These are phyloP conservation scores for Plasmodium sp. DNA, from an alignment of 169 alveolate genomes.

Conservation along the genomic window DNA sequence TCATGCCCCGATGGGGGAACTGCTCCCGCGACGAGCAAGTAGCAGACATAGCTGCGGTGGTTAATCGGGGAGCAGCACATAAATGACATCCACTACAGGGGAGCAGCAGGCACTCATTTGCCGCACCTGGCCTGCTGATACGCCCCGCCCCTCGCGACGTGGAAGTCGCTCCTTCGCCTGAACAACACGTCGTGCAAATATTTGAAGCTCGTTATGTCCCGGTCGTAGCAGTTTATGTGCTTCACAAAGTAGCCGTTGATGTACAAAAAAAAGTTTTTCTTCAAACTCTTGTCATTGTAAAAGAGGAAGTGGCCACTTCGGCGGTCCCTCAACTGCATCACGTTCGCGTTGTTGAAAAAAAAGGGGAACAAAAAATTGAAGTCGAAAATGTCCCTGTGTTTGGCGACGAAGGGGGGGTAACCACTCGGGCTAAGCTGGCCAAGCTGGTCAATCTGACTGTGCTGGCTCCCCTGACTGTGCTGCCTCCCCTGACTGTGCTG, in stretches of 20 bases:
- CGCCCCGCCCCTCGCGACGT: background rate
- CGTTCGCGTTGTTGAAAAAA: slow-evolving; percentile 37
- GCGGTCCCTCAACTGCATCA: background rate
- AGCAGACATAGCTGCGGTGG: background rate
- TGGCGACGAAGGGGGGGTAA: slow-evolving; percentile 14
- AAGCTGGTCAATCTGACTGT: background rate
- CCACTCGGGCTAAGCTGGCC: background rate
- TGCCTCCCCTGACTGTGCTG: background rate
- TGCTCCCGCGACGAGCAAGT: background rate
- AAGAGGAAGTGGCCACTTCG: background rate
- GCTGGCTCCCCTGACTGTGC: background rate
- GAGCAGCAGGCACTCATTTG: no score
- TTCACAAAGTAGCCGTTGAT: slow-evolving; percentile 52
- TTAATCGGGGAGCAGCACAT: background rate
- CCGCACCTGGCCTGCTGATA: background rate
- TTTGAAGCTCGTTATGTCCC: slow-evolving; percentile 41
- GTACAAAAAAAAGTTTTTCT: slow-evolving; percentile 63
- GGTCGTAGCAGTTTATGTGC: slow-evolving; percentile 55
- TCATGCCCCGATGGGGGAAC: background rate
- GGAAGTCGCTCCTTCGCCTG: slow-evolving; percentile 25
- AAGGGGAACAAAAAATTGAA: slow-evolving; percentile 48
- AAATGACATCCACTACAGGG: background rate
- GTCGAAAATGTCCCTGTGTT: slow-evolving; percentile 45
- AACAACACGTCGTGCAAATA: slow-evolving; percentile 42
- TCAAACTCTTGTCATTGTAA: slow-evolving; percentile 61